Evolutionary conservation across 192 early-diverging fungal genomes (phyloP), one percentile per base, ranked within the genome.

Genomic region (Geranomyces variabilis): DNA sequence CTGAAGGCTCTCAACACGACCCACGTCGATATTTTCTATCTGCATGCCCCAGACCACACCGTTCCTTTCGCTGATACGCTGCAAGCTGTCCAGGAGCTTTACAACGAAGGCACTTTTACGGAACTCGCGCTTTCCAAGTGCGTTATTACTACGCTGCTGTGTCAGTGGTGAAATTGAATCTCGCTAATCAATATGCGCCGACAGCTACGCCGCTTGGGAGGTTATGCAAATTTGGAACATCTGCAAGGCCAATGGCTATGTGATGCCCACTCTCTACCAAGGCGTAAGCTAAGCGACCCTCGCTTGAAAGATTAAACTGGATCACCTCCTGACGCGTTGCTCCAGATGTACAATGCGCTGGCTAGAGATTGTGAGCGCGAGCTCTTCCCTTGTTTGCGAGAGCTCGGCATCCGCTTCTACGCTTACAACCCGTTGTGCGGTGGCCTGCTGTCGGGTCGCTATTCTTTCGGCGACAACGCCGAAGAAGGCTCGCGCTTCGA

Each of bases 361-460:
- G 60, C 58, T 6, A 56, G 76, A 13, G 69, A 58, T 15, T 44
- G 74, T 24, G 76, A 77, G 64, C 26, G 47, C 1, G 89, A 89
- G 69, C 73, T 90, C 22, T 76, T 90, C 57, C 85, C 86, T 1
- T 89, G 88, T 63, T 63, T 90, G 43, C 76, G 82, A 0, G 78
- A 81, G 14, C 75, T 90, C 31, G 72, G 77, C 7, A 84, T 90
- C 67, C 73, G 81, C 28, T 90, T 90, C 66, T 88, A 90, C 68
- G 84, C 82, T 0, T 90, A 89, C 79, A 90, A 90, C 69, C 87
- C 87, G 0, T 71, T 88, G 17, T 82, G 80, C 31, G 89, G 89
- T 9, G 89, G 83, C 0, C 67, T 83, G 26, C 43, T 83, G 7
- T 65, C 71, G 15, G 75, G 81, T 1, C 51, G 72, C 33, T 73